Conservation (phyloP, 1,139 yeast species). For the Scheffersomyces parashehatae region DNA sequence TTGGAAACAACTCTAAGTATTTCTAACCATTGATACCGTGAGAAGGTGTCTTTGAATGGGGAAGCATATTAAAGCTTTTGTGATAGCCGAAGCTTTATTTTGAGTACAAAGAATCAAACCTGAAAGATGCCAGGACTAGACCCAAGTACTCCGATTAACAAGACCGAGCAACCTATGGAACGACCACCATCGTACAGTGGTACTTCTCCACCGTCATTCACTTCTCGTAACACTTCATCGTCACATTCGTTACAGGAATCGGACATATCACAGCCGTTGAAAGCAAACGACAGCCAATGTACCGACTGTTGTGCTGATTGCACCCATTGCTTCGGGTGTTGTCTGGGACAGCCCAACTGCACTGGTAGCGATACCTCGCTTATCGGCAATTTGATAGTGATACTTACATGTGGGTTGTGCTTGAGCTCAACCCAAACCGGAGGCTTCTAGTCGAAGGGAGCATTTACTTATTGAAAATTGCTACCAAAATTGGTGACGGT, state of each 20-base stretch:
- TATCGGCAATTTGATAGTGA: slow-evolving; percentile 11
- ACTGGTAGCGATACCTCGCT: slow-evolving; percentile 15
- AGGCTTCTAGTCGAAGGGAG: no score
- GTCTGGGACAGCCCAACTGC: slow-evolving; percentile 14
- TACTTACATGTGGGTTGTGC: slow-evolving; percentile 13
- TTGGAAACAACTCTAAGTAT: no score
- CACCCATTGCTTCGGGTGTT: slow-evolving; percentile 18
- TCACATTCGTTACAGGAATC: slow-evolving; percentile 20
- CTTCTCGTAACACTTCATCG: slow-evolving; percentile 7
- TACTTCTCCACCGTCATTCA: slow-evolving; percentile 8
- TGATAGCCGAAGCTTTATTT: neutral
- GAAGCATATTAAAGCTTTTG: neutral
- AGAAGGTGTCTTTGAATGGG: no score
- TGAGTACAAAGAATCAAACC: no score
- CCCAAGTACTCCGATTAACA: no score
- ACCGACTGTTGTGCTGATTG: slow-evolving; percentile 17
- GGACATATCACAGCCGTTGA: slow-evolving; percentile 14
- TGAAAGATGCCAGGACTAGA: no score
- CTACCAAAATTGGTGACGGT: no score
- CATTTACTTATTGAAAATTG: no score
- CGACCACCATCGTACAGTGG: slow-evolving; percentile 11
- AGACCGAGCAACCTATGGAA: no score
- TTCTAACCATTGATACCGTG: no score
- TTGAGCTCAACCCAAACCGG: no score
- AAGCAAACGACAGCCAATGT: slow-evolving; percentile 13